Evolutionary conservation across 2,329 filamentous ascomycete genomes (phyloP).

Genomic region (Aschersonia sp.): DNA sequence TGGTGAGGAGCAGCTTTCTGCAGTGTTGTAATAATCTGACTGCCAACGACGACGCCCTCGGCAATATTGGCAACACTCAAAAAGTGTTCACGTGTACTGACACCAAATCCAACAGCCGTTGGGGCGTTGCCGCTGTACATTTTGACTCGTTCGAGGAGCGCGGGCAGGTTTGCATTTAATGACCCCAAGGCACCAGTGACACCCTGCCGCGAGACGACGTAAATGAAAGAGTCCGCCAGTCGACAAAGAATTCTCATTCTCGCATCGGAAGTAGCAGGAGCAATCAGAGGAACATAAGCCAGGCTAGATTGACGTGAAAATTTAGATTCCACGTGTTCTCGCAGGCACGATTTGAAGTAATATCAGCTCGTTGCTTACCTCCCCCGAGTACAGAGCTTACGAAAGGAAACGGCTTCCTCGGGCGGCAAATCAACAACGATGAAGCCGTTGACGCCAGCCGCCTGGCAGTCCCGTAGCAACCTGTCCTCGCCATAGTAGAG

Average conservation of each 20-base stretch:
- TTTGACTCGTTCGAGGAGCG: constrained; percentile 74
- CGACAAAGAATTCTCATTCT: constrained; percentile 94
- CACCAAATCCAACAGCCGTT: constrained; percentile 86
- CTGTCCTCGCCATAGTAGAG: constrained; percentile 88
- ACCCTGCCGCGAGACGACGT: constrained; percentile 93
- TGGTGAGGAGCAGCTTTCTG: constrained; percentile 17
- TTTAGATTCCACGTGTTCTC: neutral
- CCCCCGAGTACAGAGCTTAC: constrained; percentile 65
- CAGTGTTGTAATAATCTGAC: constrained; percentile 79
- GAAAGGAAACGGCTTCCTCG: constrained; percentile 88
- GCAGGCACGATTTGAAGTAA: neutral
- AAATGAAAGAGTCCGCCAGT: constrained; percentile 97
- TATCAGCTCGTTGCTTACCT: constrained; percentile 34
- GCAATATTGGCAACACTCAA: constrained; percentile 68
- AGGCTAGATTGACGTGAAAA: constrained; percentile 33
- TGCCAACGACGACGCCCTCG: constrained; percentile 93
- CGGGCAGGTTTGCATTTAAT: constrained; percentile 68
- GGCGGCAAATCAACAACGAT: constrained; percentile 93
- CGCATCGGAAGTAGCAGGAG: constrained; percentile 78
- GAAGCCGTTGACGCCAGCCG: constrained; percentile 84
- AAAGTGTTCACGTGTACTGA: constrained; percentile 93
- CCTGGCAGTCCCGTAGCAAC: constrained; percentile 70
- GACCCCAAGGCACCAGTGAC: constrained; percentile 83
- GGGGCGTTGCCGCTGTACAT: constrained; percentile 84
- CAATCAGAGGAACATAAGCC: constrained; percentile 94